Conservation (phyloP, 306 rosid genomes). For the Boehmeria nivea region DNA sequence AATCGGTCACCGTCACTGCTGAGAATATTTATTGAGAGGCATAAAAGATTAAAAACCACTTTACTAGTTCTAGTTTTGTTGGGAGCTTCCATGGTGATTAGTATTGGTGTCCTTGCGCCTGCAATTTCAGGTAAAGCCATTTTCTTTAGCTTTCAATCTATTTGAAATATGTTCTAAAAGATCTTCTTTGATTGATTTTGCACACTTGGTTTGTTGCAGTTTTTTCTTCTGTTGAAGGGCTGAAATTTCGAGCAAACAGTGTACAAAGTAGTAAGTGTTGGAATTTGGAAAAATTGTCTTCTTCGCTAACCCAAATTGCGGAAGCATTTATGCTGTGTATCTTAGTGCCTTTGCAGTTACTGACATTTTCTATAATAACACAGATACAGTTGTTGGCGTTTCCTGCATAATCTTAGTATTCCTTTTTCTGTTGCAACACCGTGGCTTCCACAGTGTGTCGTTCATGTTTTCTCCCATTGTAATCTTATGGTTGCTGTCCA, state of each 20-base stretch:
- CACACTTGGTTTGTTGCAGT: slow-evolving; percentile 47
- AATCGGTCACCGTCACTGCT: slow-evolving; percentile 35
- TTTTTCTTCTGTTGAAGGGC: slow-evolving; percentile 64
- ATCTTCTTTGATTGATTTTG: slow-evolving; percentile 12
- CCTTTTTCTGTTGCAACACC: slow-evolving; percentile 73
- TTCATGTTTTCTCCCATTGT: slow-evolving; percentile 66
- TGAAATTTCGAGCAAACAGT: slow-evolving; percentile 40
- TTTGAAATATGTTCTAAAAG: slow-evolving; percentile 8
- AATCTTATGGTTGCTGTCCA: slow-evolving; percentile 64
- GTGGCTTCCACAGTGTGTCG: slow-evolving; percentile 68
- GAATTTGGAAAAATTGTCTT: background rate
- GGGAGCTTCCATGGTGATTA: slow-evolving; percentile 77
- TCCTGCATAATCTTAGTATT: slow-evolving; percentile 63
- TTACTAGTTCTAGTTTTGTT: slow-evolving; percentile 65
- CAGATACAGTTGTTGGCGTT: slow-evolving; percentile 57
- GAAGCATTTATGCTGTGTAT: background rate
- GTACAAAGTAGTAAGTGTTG: slow-evolving; percentile 44
- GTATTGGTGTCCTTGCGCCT: slow-evolving; percentile 67
- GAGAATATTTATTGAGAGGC: slow-evolving; percentile 62
- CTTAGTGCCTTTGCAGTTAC: slow-evolving; percentile 12
- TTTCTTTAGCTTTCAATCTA: slow-evolving; percentile 14
- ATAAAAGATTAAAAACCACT: slow-evolving; percentile 43
- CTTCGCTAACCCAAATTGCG: background rate
- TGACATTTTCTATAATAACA: slow-evolving; percentile 15
- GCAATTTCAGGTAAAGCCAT: slow-evolving; percentile 55